phyloP scores from a whole-genome alignment of 371 early-diverging fungal species.

The Syncephalis fuscata region DNA sequence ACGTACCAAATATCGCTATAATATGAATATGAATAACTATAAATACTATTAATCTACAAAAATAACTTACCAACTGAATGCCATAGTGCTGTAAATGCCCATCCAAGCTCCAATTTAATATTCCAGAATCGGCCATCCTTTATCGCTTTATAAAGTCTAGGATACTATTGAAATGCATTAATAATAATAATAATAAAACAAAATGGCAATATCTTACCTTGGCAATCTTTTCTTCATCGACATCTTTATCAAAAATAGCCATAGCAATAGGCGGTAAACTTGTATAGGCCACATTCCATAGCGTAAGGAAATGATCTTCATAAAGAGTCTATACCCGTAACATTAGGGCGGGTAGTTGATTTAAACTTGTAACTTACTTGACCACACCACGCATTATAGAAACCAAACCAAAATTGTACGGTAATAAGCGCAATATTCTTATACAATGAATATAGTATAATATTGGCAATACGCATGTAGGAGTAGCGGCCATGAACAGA shows the following conservation, averaged over 20 bases:
- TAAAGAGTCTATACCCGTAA: slow-evolving; percentile 37
- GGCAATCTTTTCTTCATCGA: slow-evolving; percentile 47
- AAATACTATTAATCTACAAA: neutral
- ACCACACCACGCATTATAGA: slow-evolving; percentile 70
- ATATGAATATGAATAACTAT: neutral
- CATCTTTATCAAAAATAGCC: slow-evolving; percentile 70
- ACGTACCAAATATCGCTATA: neutral
- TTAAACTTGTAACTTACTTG: no score
- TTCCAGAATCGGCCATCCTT: slow-evolving; percentile 39
- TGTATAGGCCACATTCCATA: slow-evolving; percentile 71
- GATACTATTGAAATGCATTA: slow-evolving; percentile 36
- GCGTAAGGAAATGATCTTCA: slow-evolving; percentile 51
- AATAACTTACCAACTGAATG: slow-evolving; percentile 25
- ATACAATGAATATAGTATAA: slow-evolving; percentile 67
- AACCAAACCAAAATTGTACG: slow-evolving; percentile 49
- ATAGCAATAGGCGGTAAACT: slow-evolving; percentile 57
- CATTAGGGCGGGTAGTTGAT: no score
- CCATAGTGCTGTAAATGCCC: slow-evolving; percentile 39
- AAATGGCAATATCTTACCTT: neutral
- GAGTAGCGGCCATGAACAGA: slow-evolving; percentile 74
- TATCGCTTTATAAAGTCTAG: slow-evolving; percentile 60
- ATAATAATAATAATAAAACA: no score
- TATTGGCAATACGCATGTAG: slow-evolving; percentile 52
- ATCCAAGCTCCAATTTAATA: slow-evolving; percentile 24
- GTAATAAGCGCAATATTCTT: slow-evolving; percentile 67